These are phyloP conservation scores for Dittrichia graveolens DNA, from an alignment of 129 eudicot genomes.

Conservation along the genomic window DNA sequence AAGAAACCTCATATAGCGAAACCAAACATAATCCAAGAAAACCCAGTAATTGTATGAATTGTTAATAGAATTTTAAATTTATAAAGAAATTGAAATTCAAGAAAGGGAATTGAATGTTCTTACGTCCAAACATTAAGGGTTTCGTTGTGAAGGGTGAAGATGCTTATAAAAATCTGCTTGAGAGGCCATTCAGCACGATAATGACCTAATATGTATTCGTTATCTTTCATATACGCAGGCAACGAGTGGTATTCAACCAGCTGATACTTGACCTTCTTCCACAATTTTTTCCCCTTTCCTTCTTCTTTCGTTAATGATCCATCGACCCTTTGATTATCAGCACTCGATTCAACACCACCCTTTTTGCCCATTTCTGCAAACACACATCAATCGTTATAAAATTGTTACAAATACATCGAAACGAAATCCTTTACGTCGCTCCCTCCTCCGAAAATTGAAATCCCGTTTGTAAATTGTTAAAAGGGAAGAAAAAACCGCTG, in stretches of 20 bases:
- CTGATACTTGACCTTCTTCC: conserved; percentile 94
- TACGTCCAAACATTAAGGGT: conserved; percentile 99
- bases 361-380: conserved; percentile 33
- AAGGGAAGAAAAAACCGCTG: not conserved
- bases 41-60: not conserved
- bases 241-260: conserved; percentile 84
- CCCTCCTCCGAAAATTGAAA: not conserved
- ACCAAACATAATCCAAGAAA: not conserved
- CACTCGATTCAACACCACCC: conserved; percentile 31
- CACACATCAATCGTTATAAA: conserved; percentile 7
- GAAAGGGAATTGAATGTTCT: conserved; percentile 22
- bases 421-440: not conserved
- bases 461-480: not conserved
- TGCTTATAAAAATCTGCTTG: conserved; percentile 71
- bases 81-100: not conserved
- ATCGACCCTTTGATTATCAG: conserved; percentile 18
- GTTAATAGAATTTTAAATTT: not conserved
- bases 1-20: not conserved
- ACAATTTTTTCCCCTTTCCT: conserved; percentile 76
- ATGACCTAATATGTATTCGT: conserved; percentile 78
- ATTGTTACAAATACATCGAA: not conserved
- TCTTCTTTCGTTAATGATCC: conserved; percentile 33
- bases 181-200: conserved; percentile 90
- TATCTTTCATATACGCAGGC: conserved; percentile 94
- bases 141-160: conserved; percentile 86